Conservation (phyloP, 2,329 filamentous ascomycete species). For the Sphaceloma murrayae region DNA sequence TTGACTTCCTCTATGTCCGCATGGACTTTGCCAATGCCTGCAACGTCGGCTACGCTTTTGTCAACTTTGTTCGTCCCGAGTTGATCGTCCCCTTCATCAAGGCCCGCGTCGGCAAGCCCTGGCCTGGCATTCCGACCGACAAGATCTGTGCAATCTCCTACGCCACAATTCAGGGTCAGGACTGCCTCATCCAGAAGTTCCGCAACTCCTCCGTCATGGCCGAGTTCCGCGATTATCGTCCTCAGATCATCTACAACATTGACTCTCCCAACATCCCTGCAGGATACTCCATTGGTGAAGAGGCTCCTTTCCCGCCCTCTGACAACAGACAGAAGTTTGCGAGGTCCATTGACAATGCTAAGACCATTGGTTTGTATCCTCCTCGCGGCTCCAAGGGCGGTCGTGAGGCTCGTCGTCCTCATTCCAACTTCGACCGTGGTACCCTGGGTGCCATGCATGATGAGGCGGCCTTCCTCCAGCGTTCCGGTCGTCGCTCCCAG, state of each 20-base stretch:
- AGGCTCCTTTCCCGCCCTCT: conserved; percentile 65
- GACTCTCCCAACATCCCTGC: conserved; percentile 35
- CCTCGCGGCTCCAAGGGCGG: conserved; percentile 66
- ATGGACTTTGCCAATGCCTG: conserved; percentile 49
- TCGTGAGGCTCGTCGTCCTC: conserved; percentile 62
- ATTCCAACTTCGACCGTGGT: conserved; percentile 72
- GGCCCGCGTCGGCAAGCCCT: conserved; percentile 28
- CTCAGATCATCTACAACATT: conserved; percentile 60
- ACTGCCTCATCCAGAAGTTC: conserved; percentile 88
- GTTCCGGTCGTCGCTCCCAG: conserved; percentile 5
- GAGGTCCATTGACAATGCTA: conserved; percentile 76
- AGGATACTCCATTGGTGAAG: conserved; percentile 46
- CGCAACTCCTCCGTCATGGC: conserved; percentile 95
- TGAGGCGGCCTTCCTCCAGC: conserved; percentile 20
- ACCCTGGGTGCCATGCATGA: conserved; percentile 42
- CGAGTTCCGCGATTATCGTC: conserved; percentile 69
- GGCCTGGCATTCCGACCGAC: conserved; percentile 72
- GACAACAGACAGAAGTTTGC: conserved; percentile 85
- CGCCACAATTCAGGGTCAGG: conserved; percentile 90
- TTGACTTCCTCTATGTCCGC: conserved; percentile 90
- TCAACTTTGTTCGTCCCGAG: conserved; percentile 77
- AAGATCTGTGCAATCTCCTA: conserved; percentile 89
- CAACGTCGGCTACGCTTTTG: conserved; percentile 93
- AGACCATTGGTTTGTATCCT: conserved; percentile 77
- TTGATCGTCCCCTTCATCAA: conserved; percentile 53